Evolutionary conservation across 2,329 filamentous ascomycete species (phyloP).

Genomic region (Calonectria multiphialidica): DNA sequence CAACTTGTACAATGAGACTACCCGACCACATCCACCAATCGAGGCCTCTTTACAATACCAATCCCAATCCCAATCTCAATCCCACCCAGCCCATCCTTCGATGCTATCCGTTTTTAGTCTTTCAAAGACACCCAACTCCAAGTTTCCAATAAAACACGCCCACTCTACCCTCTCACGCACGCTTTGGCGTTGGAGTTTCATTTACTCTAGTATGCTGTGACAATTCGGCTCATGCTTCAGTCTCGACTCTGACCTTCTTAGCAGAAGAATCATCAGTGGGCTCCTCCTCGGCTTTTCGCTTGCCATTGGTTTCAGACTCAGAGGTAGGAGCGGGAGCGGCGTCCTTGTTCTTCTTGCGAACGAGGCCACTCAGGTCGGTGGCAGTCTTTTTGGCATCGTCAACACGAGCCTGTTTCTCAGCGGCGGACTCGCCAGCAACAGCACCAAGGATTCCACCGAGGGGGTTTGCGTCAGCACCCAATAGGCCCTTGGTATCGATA

Average conservation of each 20-base stretch:
- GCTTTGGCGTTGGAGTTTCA: background rate
- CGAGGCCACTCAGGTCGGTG: conserved; percentile 79
- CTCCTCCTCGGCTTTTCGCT: conserved; percentile 49
- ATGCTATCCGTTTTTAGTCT: conserved; percentile 6
- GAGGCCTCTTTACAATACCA: conserved; percentile 8
- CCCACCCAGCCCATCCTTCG: conserved; percentile 5
- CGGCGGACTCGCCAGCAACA: conserved; percentile 71
- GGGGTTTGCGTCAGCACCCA: conserved; percentile 56
- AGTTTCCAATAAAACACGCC: background rate
- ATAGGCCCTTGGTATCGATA: conserved; percentile 56
- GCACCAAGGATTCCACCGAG: conserved; percentile 73
- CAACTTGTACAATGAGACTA: background rate
- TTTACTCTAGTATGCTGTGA: background rate
- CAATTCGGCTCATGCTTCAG: conserved; percentile 21
- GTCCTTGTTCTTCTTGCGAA: conserved; percentile 74
- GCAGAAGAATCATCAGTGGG: conserved; percentile 42
- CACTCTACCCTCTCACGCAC: background rate
- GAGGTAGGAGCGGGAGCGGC: conserved; percentile 35
- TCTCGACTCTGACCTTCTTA: conserved; percentile 53
- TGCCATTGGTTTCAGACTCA: conserved; percentile 53
- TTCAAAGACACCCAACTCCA: conserved; percentile 23
- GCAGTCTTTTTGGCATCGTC: conserved; percentile 81
- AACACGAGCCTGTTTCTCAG: conserved; percentile 72
- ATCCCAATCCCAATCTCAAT: conserved; percentile 6
- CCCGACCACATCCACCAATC: conserved; percentile 17